Evolutionary conservation across 2,329 filamentous ascomycete species (phyloP).

Genomic region (Chrysosporium keratinophilum): DNA sequence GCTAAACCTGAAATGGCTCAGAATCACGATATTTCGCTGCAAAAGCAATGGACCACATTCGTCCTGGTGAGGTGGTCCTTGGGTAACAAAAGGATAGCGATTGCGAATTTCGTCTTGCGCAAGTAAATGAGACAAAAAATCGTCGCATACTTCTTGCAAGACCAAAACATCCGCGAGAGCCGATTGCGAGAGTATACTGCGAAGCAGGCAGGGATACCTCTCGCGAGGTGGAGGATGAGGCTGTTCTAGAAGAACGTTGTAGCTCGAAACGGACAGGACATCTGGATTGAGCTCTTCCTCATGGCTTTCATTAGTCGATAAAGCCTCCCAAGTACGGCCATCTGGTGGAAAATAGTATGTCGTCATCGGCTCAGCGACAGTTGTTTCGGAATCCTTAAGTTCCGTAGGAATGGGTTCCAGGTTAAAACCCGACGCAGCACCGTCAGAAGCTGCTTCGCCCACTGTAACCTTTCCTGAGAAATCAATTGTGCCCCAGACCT

Average conservation of each 20-base stretch:
- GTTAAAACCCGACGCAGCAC: neutral
- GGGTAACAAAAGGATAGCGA: slow-evolving; percentile 47
- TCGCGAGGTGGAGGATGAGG: slow-evolving; percentile 28
- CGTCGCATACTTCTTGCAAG: slow-evolving; percentile 56
- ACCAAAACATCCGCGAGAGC: slow-evolving; percentile 32
- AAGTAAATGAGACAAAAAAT: slow-evolving; percentile 50
- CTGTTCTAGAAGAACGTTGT: slow-evolving; percentile 37
- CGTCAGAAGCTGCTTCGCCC: neutral
- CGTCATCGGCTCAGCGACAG: slow-evolving; percentile 3
- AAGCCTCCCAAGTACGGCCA: slow-evolving; percentile 21
- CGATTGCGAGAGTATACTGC: slow-evolving; percentile 26
- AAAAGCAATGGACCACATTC: slow-evolving; percentile 49
- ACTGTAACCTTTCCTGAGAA: slow-evolving; percentile 8
- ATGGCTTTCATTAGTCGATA: neutral
- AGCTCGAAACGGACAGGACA: slow-evolving; percentile 31
- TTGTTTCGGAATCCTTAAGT: neutral
- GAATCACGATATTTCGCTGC: slow-evolving; percentile 50
- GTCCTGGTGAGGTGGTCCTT: slow-evolving; percentile 45
- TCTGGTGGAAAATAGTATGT: slow-evolving; percentile 26
- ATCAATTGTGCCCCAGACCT: slow-evolving; percentile 44
- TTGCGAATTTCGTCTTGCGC: slow-evolving; percentile 36
- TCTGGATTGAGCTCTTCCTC: slow-evolving; percentile 8
- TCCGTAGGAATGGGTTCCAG: neutral
- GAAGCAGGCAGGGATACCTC: slow-evolving; percentile 30
- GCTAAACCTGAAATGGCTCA: slow-evolving; percentile 47